Percentiles rank a stretch among this genome's conserved stretches.
These are phyloP conservation scores for Ophiobolus disseminans DNA, from an alignment of 2,329 filamentous ascomycete species.

Conservation along the genomic window DNA sequence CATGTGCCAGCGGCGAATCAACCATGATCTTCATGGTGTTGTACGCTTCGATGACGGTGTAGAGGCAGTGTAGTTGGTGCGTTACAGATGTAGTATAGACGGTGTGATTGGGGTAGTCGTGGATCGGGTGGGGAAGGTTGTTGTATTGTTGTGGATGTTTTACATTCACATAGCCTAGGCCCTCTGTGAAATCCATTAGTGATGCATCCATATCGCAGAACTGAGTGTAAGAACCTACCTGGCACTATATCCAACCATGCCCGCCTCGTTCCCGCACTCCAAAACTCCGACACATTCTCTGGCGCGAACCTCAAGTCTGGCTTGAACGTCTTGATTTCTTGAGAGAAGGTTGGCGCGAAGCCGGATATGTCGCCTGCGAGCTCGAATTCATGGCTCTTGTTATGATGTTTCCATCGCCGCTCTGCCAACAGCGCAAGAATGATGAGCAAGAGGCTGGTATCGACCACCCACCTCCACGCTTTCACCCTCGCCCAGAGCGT, in stretches of 20 bases:
- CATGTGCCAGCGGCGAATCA: constrained; percentile 8
- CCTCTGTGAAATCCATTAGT: constrained; percentile 20
- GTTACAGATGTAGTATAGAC: constrained; percentile 45
- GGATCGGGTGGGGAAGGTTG: constrained; percentile 40
- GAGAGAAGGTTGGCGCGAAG: constrained; percentile 44
- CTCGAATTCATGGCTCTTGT: constrained; percentile 26
- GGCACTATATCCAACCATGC: constrained; percentile 44
- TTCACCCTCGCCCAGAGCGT: constrained; percentile 22
- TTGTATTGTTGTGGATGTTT: constrained; percentile 27
- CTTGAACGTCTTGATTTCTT: constrained; percentile 39
- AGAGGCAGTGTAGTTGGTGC: constrained; percentile 45
- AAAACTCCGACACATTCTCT: constrained; percentile 38
- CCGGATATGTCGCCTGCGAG: constrained; percentile 41
- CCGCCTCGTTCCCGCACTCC: constrained; percentile 36
- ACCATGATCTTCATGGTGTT: constrained; percentile 32
- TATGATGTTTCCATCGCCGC: constrained; percentile 24
- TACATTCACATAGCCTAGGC: constrained; percentile 42
- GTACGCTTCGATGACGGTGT: constrained; percentile 43
- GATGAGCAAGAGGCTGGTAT: constrained; percentile 37
- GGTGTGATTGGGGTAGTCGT: constrained; percentile 39
- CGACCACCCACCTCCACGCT: constrained; percentile 34
- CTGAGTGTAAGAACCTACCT: constrained; percentile 20
- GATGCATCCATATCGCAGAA: constrained; percentile 4
- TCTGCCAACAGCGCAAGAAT: constrained; percentile 38
- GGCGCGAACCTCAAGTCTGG: constrained; percentile 36